Evolutionary conservation across 176 grass and related monocot species (phyloP).

Genomic region (Rhynchospora tenuis): DNA sequence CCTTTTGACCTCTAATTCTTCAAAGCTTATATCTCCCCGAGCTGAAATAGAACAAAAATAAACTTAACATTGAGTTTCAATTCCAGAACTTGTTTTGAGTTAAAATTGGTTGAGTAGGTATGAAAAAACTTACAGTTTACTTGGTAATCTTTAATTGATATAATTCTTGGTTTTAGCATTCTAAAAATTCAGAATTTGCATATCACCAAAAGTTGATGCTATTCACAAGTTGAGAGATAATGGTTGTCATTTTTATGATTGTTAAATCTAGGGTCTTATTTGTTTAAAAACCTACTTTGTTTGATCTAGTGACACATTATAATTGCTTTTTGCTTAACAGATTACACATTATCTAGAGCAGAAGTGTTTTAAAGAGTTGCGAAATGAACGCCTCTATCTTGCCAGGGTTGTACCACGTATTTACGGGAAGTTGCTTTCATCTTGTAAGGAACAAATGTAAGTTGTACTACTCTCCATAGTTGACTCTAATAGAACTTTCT

Average conservation of each 20-base stretch:
- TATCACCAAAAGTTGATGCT: neutral
- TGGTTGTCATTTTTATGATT: neutral
- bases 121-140: neutral
- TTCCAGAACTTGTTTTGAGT: neutral
- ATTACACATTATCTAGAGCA: slow-evolving; percentile 81
- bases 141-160: neutral
- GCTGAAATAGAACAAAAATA: neutral
- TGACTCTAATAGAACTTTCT: neutral
- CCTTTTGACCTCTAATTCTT: neutral
- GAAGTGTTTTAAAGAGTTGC: slow-evolving; percentile 92
- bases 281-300: neutral
- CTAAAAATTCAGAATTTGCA: neutral
- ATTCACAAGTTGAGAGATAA: neutral
- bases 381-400: slow-evolving; percentile 55
- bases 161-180: neutral
- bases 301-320: neutral
- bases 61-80: neutral
- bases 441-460: slow-evolving; percentile 91
- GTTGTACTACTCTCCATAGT: slow-evolving; percentile 10
- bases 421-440: slow-evolving; percentile 76
- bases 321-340: slow-evolving; percentile 30
- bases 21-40: neutral
- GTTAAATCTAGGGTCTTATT: slow-evolving; percentile 2
- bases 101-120: neutral
- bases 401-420: slow-evolving; percentile 84